Evolutionary conservation across 148 eudicot species (phyloP).

Genomic region (Vaccinium corymbosum): DNA sequence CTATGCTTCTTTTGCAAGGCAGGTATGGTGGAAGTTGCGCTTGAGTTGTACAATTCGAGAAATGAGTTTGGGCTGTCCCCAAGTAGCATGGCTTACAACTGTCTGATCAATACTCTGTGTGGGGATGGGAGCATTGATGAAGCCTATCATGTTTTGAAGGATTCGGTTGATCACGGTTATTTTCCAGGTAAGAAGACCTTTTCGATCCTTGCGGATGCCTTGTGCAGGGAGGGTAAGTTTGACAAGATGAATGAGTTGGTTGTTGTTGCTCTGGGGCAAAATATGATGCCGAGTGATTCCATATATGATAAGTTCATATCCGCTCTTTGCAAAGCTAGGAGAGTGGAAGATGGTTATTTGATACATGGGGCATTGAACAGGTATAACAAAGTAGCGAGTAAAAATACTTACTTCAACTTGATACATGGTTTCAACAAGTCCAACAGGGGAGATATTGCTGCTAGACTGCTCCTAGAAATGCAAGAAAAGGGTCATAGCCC

Average conservation of each 20-base stretch:
- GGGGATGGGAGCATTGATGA: constrained; percentile 65
- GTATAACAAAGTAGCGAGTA: constrained; percentile 34
- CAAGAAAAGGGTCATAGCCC: constrained; percentile 74
- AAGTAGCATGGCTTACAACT: constrained; percentile 58
- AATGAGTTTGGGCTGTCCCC: constrained; percentile 66
- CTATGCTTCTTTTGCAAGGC: constrained; percentile 86
- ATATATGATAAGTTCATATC: constrained; percentile 55
- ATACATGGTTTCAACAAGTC: constrained; percentile 49
- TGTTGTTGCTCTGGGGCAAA: constrained; percentile 41
- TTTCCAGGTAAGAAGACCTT: constrained; percentile 55
- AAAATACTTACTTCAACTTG: constrained; percentile 47
- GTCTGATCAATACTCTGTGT: constrained; percentile 58
- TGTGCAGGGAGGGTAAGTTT: constrained; percentile 73
- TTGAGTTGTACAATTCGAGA: constrained; percentile 53
- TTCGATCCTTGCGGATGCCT: constrained; percentile 61
- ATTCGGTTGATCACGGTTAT: constrained; percentile 53
- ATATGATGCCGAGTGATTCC: constrained; percentile 36
- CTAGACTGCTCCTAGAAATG: constrained; percentile 77
- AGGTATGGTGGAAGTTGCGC: constrained; percentile 72
- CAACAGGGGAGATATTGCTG: constrained; percentile 63
- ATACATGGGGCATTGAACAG: constrained; percentile 49
- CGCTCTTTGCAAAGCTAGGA: constrained; percentile 51
- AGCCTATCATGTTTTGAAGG: constrained; percentile 54
- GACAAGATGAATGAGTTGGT: constrained; percentile 75
- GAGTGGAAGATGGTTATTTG: constrained; percentile 74